Percentiles rank a stretch among this genome's conserved stretches.
These are phyloP conservation scores for Corchorus olitorius DNA, from an alignment of 345 rosid species.

Conservation along the genomic window DNA sequence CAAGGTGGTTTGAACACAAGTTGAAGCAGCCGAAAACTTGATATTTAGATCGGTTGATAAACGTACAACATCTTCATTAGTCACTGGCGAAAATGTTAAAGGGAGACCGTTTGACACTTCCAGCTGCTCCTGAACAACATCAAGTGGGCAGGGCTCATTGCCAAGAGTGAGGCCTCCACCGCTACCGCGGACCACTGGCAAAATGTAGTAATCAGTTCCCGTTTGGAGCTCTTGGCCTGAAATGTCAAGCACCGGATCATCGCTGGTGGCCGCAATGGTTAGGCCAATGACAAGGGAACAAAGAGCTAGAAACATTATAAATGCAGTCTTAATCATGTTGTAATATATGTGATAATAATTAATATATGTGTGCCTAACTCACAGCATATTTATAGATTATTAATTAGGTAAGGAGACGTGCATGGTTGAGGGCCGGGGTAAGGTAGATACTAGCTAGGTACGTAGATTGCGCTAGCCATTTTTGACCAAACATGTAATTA, in stretches of 20 bases:
- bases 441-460: too few relatives aligned
- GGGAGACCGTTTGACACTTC: constrained; percentile 39
- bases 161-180: constrained; percentile 42
- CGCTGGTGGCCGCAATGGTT: background rate
- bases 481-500: background rate
- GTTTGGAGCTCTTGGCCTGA: constrained; percentile 24
- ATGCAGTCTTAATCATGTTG: constrained; percentile 15
- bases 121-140: constrained; percentile 32
- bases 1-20: constrained; percentile 46
- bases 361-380: background rate
- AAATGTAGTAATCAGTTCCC: constrained; percentile 31
- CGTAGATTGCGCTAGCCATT: too few relatives aligned
- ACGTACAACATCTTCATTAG: constrained; percentile 19
- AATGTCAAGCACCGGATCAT: constrained; percentile 36
- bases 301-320: background rate
- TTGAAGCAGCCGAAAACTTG: constrained; percentile 45
- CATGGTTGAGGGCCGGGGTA: background rate
- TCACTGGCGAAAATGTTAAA: constrained; percentile 27
- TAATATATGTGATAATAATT: background rate
- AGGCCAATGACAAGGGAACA: constrained; percentile 27
- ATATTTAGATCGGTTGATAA: constrained; percentile 45
- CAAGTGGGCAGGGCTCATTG: constrained; percentile 31
- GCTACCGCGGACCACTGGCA: constrained; percentile 31
- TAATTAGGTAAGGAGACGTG: too few relatives aligned
- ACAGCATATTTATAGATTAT: background rate